These are phyloP conservation scores for Lasiodiplodia hormozganensis DNA, from an alignment of 2,329 filamentous ascomycete species.

Conservation along the genomic window DNA sequence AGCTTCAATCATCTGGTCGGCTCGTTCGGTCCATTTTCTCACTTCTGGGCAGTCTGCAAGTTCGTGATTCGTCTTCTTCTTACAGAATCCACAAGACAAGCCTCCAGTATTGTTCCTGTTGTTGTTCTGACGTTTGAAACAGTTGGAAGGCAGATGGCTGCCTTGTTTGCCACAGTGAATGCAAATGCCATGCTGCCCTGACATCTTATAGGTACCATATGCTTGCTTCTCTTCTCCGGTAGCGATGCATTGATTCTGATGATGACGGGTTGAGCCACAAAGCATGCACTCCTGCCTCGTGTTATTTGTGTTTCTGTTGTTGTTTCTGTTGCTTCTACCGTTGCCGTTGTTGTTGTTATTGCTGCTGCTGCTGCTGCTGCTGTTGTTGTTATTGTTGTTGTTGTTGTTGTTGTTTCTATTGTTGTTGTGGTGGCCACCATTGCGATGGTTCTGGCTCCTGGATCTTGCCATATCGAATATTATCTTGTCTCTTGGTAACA, in stretches of 20 bases:
- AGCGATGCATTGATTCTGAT: background rate
- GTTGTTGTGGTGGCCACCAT: background rate
- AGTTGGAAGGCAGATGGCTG: slow-evolving; percentile 7
- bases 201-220: background rate
- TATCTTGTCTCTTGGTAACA: background rate
- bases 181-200: background rate
- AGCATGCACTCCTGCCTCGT: background rate
- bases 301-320: background rate
- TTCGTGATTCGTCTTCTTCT: background rate
- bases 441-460: background rate
- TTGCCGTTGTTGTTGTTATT: background rate
- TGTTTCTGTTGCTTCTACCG: background rate
- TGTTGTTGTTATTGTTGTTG: background rate
- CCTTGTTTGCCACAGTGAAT: background rate
- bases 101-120: background rate
- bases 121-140: background rate
- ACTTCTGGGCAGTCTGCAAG: background rate
- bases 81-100: background rate
- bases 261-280: slow-evolving; percentile 1
- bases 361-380: too few species aligned
- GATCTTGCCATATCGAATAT: background rate
- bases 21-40: background rate
- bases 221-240: background rate
- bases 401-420: background rate
- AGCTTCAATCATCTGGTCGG: background rate